A percentile compares a stretch with the other conserved stretches of the same genome.
Evolutionary conservation across 2,329 filamentous ascomycete species (phyloP).

Genomic region (Colletotrichum agaves): DNA sequence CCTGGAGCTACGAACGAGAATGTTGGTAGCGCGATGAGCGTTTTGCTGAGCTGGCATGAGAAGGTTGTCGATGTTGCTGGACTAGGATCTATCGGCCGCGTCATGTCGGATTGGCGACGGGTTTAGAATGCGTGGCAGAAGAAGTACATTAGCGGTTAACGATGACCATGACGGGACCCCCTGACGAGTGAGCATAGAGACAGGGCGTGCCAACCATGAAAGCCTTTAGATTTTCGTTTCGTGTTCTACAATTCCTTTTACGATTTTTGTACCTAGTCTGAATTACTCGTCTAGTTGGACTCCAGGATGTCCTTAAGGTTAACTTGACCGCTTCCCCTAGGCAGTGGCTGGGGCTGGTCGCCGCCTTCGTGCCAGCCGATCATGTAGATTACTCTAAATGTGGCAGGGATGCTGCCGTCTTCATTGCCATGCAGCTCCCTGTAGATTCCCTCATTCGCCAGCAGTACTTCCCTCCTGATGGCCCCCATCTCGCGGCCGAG

Average conservation of each 20-base stretch:
- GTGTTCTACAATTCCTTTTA: slow-evolving; percentile 19
- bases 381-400: slow-evolving; percentile 97
- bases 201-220: slow-evolving; percentile 30
- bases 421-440: slow-evolving; percentile 85
- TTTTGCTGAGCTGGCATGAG: slow-evolving; percentile 97
- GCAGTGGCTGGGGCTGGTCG: slow-evolving; percentile 81
- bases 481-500: slow-evolving; percentile 83
- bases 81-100: slow-evolving; percentile 88
- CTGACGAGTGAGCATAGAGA: slow-evolving; percentile 10
- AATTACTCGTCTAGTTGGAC: slow-evolving; percentile 49
- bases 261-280: background rate
- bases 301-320: slow-evolving; percentile 86
- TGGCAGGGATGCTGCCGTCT: slow-evolving; percentile 83
- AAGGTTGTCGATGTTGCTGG: slow-evolving; percentile 96
- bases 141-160: slow-evolving; percentile 4
- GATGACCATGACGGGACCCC: slow-evolving; percentile 27
- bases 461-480: slow-evolving; percentile 82
- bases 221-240: slow-evolving; percentile 33
- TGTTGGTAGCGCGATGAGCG: slow-evolving; percentile 91
- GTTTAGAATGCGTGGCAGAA: slow-evolving; percentile 62
- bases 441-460: slow-evolving; percentile 92
- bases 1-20: slow-evolving; percentile 69
- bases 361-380: slow-evolving; percentile 95
- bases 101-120: slow-evolving; percentile 95
- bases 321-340: slow-evolving; percentile 85